A percentile compares a stretch with the other conserved stretches of the same genome.
These are phyloP conservation scores for Clonostachys chloroleuca DNA, from an alignment of 2,329 filamentous ascomycete species.

Conservation along the genomic window DNA sequence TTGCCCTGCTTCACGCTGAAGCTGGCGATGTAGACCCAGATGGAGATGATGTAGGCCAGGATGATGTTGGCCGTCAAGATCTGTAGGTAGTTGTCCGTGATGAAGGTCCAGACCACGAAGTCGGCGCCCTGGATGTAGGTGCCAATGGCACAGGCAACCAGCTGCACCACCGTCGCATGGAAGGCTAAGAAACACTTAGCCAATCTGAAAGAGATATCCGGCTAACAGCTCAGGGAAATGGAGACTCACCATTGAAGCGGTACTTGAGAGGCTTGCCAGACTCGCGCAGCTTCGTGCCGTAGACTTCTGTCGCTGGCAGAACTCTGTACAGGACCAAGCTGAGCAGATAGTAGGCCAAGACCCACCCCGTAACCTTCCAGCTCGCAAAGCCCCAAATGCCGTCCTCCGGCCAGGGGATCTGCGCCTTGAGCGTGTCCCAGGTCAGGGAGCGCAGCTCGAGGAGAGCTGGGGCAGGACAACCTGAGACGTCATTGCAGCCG, in stretches of 20 bases:
- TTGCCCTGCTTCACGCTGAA: slow-evolving; percentile 77
- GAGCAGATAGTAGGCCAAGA: slow-evolving; percentile 73
- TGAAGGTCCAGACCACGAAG: slow-evolving; percentile 87
- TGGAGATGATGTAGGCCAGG: slow-evolving; percentile 69
- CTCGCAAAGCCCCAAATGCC: slow-evolving; percentile 69
- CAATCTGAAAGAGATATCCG: slow-evolving; percentile 65
- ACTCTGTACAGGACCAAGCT: slow-evolving; percentile 71
- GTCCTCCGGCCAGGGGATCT: slow-evolving; percentile 75
- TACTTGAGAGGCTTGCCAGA: slow-evolving; percentile 76
- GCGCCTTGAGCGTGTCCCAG: slow-evolving; percentile 67
- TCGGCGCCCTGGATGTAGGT: slow-evolving; percentile 74
- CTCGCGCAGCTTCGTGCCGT: slow-evolving; percentile 65
- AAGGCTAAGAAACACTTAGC: slow-evolving; percentile 27
- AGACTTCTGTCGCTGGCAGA: slow-evolving; percentile 67
- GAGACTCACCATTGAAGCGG: slow-evolving; percentile 65
- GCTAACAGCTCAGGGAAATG: slow-evolving; percentile 51
- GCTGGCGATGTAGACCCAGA: slow-evolving; percentile 76
- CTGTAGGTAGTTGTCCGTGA: slow-evolving; percentile 86
- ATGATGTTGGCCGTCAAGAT: slow-evolving; percentile 79
- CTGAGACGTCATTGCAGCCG: slow-evolving; percentile 86
- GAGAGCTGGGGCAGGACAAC: slow-evolving; percentile 82
- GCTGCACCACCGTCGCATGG: slow-evolving; percentile 61
- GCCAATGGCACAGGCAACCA: slow-evolving; percentile 67
- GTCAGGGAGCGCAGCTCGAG: slow-evolving; percentile 68
- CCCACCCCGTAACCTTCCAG: slow-evolving; percentile 62